Percentiles rank a stretch among this genome's conserved stretches.
phyloP scores from a whole-genome alignment of 2,329 filamentous ascomycete genomes.

The Delphinella strobiligena region DNA sequence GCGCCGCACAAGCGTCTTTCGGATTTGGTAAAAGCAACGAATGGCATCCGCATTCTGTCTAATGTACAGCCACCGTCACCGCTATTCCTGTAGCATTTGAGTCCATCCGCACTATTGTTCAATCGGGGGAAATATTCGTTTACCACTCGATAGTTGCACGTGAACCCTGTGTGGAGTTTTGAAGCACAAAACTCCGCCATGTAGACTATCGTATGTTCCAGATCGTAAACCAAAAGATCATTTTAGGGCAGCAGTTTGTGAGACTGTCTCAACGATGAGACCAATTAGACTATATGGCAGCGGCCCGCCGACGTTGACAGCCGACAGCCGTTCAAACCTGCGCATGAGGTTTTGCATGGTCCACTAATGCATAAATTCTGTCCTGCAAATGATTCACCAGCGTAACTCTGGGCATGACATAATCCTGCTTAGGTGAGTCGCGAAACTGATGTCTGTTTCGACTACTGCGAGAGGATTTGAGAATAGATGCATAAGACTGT shows the following conservation, averaged over 20 bases:
- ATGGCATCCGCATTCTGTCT: not conserved
- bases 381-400: not conserved
- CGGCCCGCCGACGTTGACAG: conserved; percentile 7
- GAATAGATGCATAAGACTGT: conserved; percentile 6
- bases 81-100: not conserved
- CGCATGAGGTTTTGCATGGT: conserved; percentile 1
- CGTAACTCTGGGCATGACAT: not conserved
- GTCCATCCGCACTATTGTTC: too few species aligned
- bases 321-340: conserved; percentile 1
- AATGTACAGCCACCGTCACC: not conserved
- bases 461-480: conserved; percentile 4
- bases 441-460: conserved; percentile 1
- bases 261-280: not conserved
- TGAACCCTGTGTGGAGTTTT: too few species aligned
- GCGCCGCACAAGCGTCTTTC: conserved; percentile 4
- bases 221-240: conserved; percentile 6
- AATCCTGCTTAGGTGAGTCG: too few species aligned
- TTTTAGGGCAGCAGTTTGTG: conserved; percentile 1
- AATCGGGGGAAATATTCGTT: too few species aligned
- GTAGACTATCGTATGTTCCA: conserved; percentile 3
- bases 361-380: not conserved
- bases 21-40: conserved; percentile 1
- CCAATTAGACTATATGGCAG: conserved; percentile 1
- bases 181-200: too few species aligned
- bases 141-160: not conserved